A percentile compares a stretch with the other conserved stretches of the same genome.
Evolutionary conservation across 441 rosid species (phyloP).

Genomic region (Pelargonium cotyledonis): DNA sequence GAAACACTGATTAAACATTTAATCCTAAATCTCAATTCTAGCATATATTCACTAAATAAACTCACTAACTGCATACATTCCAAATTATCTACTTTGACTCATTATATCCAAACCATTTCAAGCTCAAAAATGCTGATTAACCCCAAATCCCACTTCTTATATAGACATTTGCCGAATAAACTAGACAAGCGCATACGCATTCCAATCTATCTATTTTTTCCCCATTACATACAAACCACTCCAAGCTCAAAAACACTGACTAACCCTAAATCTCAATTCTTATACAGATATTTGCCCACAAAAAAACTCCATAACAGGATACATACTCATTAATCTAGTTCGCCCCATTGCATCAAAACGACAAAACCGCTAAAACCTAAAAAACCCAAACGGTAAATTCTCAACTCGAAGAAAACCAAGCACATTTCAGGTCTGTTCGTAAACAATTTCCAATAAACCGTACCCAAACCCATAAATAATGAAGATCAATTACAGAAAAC

Average conservation of each 20-base stretch:
- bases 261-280: too few relatives aligned
- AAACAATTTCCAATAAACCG: not conserved
- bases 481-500: conserved; percentile 1
- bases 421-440: not conserved
- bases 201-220: not conserved
- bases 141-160: too few relatives aligned
- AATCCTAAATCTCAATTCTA: not conserved
- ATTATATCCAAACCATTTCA: too few relatives aligned
- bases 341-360: not conserved
- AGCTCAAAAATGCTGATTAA: too few relatives aligned
- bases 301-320: not conserved
- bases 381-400: not conserved
- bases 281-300: not conserved
- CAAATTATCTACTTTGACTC: too few relatives aligned
- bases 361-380: not conserved
- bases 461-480: not conserved
- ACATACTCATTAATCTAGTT: not conserved
- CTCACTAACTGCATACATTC: too few relatives aligned
- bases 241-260: too few relatives aligned
- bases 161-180: too few relatives aligned
- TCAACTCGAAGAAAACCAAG: not conserved
- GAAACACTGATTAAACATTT: not conserved
- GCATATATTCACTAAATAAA: too few relatives aligned
- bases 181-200: too few relatives aligned
- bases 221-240: not conserved